Percentiles rank a stretch among this genome's conserved stretches.
These are phyloP conservation scores for Exophiala sp. DNA, from an alignment of 2,329 filamentous ascomycete species.

Conservation along the genomic window DNA sequence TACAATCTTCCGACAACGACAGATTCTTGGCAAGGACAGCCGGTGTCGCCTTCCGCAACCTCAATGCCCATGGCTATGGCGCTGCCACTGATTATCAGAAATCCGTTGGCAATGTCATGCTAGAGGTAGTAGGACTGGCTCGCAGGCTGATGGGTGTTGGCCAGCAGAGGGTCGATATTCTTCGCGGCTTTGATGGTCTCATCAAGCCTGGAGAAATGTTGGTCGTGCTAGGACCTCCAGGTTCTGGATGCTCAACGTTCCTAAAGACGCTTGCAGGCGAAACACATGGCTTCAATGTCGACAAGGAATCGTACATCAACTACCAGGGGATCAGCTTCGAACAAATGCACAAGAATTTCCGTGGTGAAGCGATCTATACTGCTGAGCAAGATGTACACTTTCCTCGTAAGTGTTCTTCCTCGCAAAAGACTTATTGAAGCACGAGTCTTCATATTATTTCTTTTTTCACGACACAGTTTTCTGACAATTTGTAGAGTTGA, in stretches of 20 bases:
- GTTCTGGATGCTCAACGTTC: conserved; percentile 67
- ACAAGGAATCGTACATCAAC: conserved; percentile 67
- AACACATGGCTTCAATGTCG: conserved; percentile 71
- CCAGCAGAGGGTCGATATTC: conserved; percentile 54
- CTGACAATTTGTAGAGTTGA: conserved; percentile 41
- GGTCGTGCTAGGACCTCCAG: conserved; percentile 53
- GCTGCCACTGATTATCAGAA: conserved; percentile 38
- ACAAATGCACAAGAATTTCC: conserved; percentile 71
- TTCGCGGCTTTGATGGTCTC: conserved; percentile 62
- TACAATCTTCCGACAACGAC: conserved; percentile 35
- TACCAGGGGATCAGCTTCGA: conserved; percentile 71
- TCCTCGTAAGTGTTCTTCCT: conserved; percentile 38
- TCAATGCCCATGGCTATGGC: conserved; percentile 40
- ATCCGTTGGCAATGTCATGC: conserved; percentile 42
- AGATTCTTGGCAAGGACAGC: conserved; percentile 38
- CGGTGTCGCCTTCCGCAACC: conserved; percentile 39
- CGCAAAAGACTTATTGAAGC: too few species aligned
- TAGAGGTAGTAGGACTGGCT: conserved; percentile 34
- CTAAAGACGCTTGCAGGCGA: conserved; percentile 79
- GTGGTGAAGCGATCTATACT: conserved; percentile 83
- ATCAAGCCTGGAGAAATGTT: conserved; percentile 57
- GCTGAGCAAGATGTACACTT: conserved; percentile 82
- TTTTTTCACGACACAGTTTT: too few species aligned
- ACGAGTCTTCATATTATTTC: too few species aligned
- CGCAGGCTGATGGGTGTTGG: conserved; percentile 32